These are phyloP conservation scores for Athelia psychrophila DNA, from an alignment of 1,284 basidiomycete species.

Conservation along the genomic window DNA sequence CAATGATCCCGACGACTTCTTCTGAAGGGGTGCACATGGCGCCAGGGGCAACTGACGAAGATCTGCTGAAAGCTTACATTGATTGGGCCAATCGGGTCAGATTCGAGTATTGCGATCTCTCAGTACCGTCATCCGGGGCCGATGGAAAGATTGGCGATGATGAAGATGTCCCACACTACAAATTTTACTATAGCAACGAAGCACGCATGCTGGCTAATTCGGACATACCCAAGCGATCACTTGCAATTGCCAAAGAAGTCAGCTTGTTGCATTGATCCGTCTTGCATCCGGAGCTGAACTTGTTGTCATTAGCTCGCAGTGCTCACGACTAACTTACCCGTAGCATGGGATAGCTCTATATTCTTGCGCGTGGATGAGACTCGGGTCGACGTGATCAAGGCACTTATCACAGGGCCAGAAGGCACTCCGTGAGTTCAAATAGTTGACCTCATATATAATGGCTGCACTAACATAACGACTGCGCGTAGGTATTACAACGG, in stretches of 20 bases:
- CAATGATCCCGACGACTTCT: conserved; percentile 58
- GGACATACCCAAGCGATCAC: conserved; percentile 82
- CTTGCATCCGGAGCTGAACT: conserved; percentile 2
- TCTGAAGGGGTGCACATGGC: conserved; percentile 41
- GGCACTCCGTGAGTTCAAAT: conserved; percentile 79
- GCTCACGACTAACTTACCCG: conserved; percentile 84
- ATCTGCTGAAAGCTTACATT: conserved; percentile 66
- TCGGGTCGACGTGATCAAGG: conserved; percentile 89
- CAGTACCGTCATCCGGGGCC: conserved; percentile 36
- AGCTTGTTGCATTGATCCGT: conserved; percentile 6
- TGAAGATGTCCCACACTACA: conserved; percentile 65
- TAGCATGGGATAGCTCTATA: conserved; percentile 88
- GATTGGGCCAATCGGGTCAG: conserved; percentile 78
- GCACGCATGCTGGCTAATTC: conserved; percentile 74
- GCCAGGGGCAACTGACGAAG: conserved; percentile 60
- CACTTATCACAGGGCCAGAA: conserved; percentile 85
- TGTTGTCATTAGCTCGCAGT: conserved; percentile 68
- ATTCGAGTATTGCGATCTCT: conserved; percentile 87
- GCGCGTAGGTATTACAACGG: conserved; percentile 72
- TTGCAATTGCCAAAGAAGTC: conserved; percentile 92
- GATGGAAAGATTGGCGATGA: conserved; percentile 32
- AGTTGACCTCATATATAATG: conserved; percentile 6
- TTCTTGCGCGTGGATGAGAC: conserved; percentile 86
- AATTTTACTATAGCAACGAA: conserved; percentile 77
- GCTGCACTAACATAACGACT: background rate